These are phyloP conservation scores for Xerocomus spinulosus DNA, from an alignment of 768 basidiomycete species.

Conservation along the genomic window DNA sequence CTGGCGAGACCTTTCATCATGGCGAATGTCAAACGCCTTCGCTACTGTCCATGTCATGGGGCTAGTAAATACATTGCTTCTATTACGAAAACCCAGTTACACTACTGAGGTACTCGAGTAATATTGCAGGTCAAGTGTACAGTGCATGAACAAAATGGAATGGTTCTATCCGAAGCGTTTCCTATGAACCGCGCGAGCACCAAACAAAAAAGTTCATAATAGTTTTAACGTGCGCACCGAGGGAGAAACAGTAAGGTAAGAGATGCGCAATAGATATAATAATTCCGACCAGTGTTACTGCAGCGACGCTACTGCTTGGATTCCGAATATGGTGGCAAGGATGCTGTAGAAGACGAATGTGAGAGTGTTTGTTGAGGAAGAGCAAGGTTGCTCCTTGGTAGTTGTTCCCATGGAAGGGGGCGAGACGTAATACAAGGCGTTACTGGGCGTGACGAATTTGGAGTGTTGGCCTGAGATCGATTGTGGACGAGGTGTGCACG, in stretches of 20 bases:
- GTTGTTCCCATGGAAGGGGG: conserved; percentile 24
- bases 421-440: conserved; percentile 45
- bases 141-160: conserved; percentile 11
- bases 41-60: neutral
- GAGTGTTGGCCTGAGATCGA: conserved; percentile 77
- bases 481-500: conserved; percentile 93
- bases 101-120: neutral
- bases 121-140: conserved; percentile 13
- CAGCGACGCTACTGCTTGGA: conserved; percentile 17
- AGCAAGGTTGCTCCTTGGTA: conserved; percentile 6
- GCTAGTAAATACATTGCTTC: neutral
- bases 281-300: conserved; percentile 4
- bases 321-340: conserved; percentile 41
- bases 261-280: conserved; percentile 22
- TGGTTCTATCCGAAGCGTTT: conserved; percentile 17
- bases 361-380: conserved; percentile 19
- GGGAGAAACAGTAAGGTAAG: conserved; percentile 18
- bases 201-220: neutral
- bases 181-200: neutral
- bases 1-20: too few relatives aligned
- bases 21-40: neutral
- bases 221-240: conserved; percentile 3
- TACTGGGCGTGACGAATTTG: conserved; percentile 55
- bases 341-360: conserved; percentile 36
- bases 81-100: neutral